Base-by-base conservation (phyloP, 192 early-diverging fungal genomes). In the Coemansia sp. region DNA sequence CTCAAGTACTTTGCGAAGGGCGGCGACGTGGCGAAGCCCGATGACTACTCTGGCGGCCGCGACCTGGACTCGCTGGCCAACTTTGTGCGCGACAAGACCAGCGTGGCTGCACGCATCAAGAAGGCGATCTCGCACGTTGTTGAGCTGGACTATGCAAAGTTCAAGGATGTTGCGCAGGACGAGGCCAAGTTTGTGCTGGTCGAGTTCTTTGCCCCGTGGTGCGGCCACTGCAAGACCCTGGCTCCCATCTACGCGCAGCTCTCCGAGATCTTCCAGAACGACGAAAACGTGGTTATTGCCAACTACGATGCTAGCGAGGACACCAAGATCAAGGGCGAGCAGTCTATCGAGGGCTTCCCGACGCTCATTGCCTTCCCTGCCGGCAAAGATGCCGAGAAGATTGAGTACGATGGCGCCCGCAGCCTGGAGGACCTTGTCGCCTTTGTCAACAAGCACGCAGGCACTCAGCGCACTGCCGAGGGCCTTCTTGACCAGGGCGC, bases 1-100 rank as follows among this genome's bases (percentile, higher is more conserved):
- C 80, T 97, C 64, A 95, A 95, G 74, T 94, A 90, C 88, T 95
- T 97, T 86, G 84, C 92, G 60, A 93, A 92, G 67, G 91, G 88
- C 60, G 79, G 77, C 33, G 81, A 83, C 19, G 65, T 80, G 46
- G 77, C 83, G 32, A 81, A 64, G 30, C 89, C 90, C 44, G 88
- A 90, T 58, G 92, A 91, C 50, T 97, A 97, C 74, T 68, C 62
- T 11, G 82, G 84, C 43, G 93, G 92, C 33, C 92, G 97, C 58
- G 89, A 92, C 56, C 74, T 95, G 8, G 90, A 93, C 22, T 73
- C 83, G 9, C 82, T 99, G 51, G 24, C 83, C 24, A 63, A 63
- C 33, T 97, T 94, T 65, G 79, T 99, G 18, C 81, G 80, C 38
- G 84, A 92, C 48, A 93, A 97, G 80, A 86, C 91, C 30, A 90